phyloP scores from a whole-genome alignment of 176 grass and related monocot species.

The Aegilops tauschii region DNA sequence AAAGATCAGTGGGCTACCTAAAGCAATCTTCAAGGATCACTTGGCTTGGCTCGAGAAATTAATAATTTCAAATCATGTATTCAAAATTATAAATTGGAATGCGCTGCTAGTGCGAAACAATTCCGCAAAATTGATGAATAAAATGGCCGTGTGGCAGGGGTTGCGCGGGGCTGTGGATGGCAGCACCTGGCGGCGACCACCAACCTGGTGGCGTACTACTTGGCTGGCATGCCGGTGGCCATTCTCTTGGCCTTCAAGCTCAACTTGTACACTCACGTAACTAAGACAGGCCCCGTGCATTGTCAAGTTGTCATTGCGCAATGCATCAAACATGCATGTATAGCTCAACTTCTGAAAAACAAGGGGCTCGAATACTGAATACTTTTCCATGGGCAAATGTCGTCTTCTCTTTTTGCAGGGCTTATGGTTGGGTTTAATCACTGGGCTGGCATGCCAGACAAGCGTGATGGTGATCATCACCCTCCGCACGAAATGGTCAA shows the following conservation, averaged over 20 bases:
- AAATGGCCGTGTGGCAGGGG: slow-evolving; percentile 35
- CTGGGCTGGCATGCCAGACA: slow-evolving; percentile 57
- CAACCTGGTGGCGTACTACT: slow-evolving; percentile 90
- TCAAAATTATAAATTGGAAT: background rate
- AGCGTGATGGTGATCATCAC: slow-evolving; percentile 61
- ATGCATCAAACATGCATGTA: background rate
- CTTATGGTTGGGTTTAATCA: slow-evolving; percentile 68
- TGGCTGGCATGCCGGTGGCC: slow-evolving; percentile 70
- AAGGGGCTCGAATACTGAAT: too few species aligned
- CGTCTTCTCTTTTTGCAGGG: slow-evolving; percentile 32
- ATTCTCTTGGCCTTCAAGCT: slow-evolving; percentile 75
- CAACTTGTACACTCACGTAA: slow-evolving; percentile 42
- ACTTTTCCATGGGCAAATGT: too few species aligned
- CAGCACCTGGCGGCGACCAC: slow-evolving; percentile 77
- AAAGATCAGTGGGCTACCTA: background rate
- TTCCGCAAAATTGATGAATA: background rate
- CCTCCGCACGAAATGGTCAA: slow-evolving; percentile 52
- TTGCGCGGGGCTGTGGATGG: slow-evolving; percentile 88
- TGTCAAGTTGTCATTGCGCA: background rate
- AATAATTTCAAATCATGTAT: background rate
- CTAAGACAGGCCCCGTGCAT: background rate
- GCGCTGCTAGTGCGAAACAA: background rate
- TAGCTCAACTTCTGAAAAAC: background rate
- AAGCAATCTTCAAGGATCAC: background rate
- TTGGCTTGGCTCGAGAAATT: too few species aligned